Percentiles rank a stretch among this genome's conserved stretches.
These are phyloP conservation scores for Artomyces pyxidatus DNA, from an alignment of 768 basidiomycete genomes.

Conservation along the genomic window DNA sequence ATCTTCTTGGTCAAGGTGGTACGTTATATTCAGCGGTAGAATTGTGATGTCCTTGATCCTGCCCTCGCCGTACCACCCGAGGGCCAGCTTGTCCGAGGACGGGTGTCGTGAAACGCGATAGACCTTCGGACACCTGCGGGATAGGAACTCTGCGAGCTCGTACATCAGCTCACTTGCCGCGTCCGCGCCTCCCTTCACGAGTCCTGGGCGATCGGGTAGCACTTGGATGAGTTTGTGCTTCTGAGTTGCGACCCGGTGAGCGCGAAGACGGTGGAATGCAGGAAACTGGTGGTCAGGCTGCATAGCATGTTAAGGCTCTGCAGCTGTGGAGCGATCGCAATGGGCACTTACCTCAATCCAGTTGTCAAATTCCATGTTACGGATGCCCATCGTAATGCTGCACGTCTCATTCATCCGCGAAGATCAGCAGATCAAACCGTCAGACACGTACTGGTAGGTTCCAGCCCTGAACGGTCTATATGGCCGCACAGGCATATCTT, in stretches of 20 bases:
- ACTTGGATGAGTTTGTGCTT: constrained; percentile 49
- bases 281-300: constrained; percentile 54
- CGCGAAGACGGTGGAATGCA: constrained; percentile 49
- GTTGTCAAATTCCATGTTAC: constrained; percentile 57
- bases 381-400: constrained; percentile 65
- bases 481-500: constrained; percentile 45
- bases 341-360: constrained; percentile 56
- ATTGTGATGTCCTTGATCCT: constrained; percentile 47
- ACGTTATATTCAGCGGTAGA: constrained; percentile 37
- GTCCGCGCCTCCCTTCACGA: constrained; percentile 30
- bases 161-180: constrained; percentile 63
- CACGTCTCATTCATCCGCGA: too few relatives aligned
- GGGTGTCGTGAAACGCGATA: constrained; percentile 12
- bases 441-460: constrained; percentile 44
- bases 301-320: too few relatives aligned
- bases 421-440: too few relatives aligned
- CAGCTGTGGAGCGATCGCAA: too few relatives aligned
- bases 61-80: constrained; percentile 19
- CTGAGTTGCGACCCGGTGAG: constrained; percentile 37
- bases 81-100: not conserved
- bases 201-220: constrained; percentile 40
- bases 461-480: constrained; percentile 62
- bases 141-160: constrained; percentile 50
- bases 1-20: constrained; percentile 43
- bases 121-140: not conserved